Evolutionary conservation across 495 filamentous ascomycete species (phyloP), one percentile per base, ranked within the genome.

Genomic region (Penicillium bialowiezense): DNA sequence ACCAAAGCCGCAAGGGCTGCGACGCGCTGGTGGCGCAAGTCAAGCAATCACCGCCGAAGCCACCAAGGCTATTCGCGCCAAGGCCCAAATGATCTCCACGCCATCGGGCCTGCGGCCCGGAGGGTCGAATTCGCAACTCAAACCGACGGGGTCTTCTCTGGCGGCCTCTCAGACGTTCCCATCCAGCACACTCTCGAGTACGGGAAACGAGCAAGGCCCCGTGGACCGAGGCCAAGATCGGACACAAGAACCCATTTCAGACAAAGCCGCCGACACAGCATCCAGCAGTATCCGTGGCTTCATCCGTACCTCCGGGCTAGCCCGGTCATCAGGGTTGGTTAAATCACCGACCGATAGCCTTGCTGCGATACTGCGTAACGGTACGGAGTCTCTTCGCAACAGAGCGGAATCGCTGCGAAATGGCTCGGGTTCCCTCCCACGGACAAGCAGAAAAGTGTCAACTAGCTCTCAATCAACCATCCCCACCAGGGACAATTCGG

Each of bases 251-350:
- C 31, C 4, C 19, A n/a, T 0, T 13, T 21, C 14, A 18, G 55
- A 52, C 15, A 44, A 41, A 44, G 43, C 15, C 45, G 21, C 35
- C 29, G 24, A 31, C 32, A 56, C 62, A 56, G 51, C 47, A 15
- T 45, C 55, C 8, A 58, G 42, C 28, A 58, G 58, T 60, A 68
- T 68, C 41, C 67, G 63, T 72, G 70, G 69, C 37, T 70, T 60
- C 70, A 73, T 68, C 67, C 71, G 60, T 71, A 71, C 58, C 41
- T 51, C 62, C 44, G 71, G 60, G 29, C 56, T 63, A 28, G 59
- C 52, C 39, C 66, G 52, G 33, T 57, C 65, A 17, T 53, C 54
- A 9, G 54, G 60, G 10, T 49, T 62, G 13, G 58, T 51, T 1
- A 67, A 55, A 40, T 66, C 65, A 33, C 59, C 62, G n/a, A 66